Evolutionary conservation across 106 monocot species (phyloP).

Genomic region (Platanthera guangdongensis): DNA sequence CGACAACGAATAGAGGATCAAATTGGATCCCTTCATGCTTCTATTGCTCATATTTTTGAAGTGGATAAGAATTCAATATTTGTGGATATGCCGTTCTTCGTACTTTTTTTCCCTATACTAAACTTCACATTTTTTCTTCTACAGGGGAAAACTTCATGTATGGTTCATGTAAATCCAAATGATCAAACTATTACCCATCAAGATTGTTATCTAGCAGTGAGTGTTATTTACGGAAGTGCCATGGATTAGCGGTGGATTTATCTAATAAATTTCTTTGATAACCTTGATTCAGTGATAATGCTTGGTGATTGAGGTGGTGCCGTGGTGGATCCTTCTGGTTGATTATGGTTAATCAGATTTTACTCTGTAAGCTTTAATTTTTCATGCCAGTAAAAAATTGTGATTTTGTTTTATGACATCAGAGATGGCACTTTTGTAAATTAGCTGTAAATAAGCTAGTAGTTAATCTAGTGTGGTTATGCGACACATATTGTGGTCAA

Average conservation of each 20-base stretch:
- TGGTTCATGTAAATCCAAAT: constrained; percentile 33
- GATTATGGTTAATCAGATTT: not conserved
- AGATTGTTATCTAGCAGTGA: constrained; percentile 54
- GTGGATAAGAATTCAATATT: not conserved
- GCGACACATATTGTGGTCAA: not conserved
- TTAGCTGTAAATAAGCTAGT: not conserved
- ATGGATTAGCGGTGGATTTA: not conserved
- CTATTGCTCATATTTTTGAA: not conserved
- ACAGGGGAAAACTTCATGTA: constrained; percentile 49
- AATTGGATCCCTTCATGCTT: not conserved
- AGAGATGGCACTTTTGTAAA: not conserved
- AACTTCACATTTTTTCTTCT: not conserved
- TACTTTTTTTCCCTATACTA: not conserved
- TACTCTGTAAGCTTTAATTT: not conserved
- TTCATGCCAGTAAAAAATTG: not conserved
- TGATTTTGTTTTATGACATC: not conserved
- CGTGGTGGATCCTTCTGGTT: not conserved
- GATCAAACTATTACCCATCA: constrained; percentile 41
- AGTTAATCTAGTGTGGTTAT: too few relatives aligned
- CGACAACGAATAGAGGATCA: not conserved
- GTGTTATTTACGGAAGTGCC: constrained; percentile 1
- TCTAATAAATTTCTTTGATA: constrained; percentile 6
- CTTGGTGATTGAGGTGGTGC: not conserved
- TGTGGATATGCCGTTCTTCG: not conserved
- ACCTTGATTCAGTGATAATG: constrained; percentile 14